phyloP scores from a whole-genome alignment of 2,329 filamentous ascomycete genomes.

The Fonsecaea monophora region DNA sequence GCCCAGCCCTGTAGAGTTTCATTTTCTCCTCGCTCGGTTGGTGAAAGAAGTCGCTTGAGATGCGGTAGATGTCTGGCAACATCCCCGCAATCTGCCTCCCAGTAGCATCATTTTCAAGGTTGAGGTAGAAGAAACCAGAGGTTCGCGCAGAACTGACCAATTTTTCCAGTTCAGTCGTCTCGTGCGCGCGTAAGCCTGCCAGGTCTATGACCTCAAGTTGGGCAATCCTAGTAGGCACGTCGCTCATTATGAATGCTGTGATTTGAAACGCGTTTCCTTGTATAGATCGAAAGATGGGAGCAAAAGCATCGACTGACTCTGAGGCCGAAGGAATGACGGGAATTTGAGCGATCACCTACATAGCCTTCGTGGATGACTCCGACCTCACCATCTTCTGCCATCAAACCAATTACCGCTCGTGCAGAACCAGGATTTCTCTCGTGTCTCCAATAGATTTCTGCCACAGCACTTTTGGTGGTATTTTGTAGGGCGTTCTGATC shows the following conservation, averaged over 20 bases:
- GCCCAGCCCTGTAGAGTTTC: background rate
- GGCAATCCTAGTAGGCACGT: background rate
- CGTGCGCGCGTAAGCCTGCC: background rate
- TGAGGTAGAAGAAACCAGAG: background rate
- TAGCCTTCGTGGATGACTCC: background rate
- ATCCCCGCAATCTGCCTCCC: background rate
- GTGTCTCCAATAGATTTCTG: background rate
- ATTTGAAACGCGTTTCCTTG: background rate
- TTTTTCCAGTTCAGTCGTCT: background rate
- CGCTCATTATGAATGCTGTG: background rate
- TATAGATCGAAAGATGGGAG: background rate
- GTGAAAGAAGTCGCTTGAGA: background rate
- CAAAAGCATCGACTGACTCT: background rate
- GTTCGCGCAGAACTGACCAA: background rate
- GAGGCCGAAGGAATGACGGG: background rate
- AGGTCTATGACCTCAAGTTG: background rate
- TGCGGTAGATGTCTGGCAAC: background rate
- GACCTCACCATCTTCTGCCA: background rate
- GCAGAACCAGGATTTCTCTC: background rate
- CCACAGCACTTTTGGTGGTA: background rate
- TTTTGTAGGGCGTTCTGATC: background rate
- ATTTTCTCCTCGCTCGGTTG: background rate
- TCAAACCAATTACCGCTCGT: background rate
- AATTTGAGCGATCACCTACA: background rate
- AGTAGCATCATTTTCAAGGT: background rate